phyloP scores from a whole-genome alignment of 208 protist species.

The Acanthamoeba triangularis region DNA sequence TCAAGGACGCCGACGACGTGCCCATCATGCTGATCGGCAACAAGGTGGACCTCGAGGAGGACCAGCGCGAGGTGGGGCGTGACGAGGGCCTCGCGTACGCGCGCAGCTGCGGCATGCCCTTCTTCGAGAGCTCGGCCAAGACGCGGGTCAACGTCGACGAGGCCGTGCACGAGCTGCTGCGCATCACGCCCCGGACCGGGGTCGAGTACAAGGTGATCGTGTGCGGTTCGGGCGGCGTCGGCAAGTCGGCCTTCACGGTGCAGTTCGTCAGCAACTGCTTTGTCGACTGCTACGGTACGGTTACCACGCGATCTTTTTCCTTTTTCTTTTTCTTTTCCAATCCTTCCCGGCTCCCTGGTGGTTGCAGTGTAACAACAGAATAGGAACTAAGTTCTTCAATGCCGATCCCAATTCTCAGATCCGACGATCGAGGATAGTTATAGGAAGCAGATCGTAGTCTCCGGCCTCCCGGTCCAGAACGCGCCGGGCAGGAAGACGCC shows the following conservation, averaged over 20 bases:
- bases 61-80: background rate
- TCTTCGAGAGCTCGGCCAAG: conserved; percentile 61
- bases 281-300: conserved; percentile 8
- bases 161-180: conserved; percentile 29
- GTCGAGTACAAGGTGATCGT: conserved; percentile 48
- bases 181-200: background rate
- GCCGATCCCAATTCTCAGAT: background rate
- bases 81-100: conserved; percentile 36
- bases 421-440: conserved; percentile 49
- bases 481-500: background rate
- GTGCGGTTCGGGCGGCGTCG: conserved; percentile 29
- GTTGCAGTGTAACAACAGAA: background rate
- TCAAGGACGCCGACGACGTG: conserved; percentile 80
- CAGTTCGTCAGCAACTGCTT: background rate
- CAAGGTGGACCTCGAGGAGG: conserved; percentile 40
- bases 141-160: conserved; percentile 27
- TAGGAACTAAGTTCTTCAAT: background rate
- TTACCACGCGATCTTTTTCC: background rate
- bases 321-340: background rate
- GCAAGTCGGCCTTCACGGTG: conserved; percentile 47
- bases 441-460: conserved; percentile 43
- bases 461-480: background rate
- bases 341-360: too few relatives aligned
- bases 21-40: conserved; percentile 51
- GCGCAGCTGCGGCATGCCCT: background rate